Base-by-base conservation (phyloP, 129 eudicot genomes). In the Chrysanthemum lavandulifolium region DNA sequence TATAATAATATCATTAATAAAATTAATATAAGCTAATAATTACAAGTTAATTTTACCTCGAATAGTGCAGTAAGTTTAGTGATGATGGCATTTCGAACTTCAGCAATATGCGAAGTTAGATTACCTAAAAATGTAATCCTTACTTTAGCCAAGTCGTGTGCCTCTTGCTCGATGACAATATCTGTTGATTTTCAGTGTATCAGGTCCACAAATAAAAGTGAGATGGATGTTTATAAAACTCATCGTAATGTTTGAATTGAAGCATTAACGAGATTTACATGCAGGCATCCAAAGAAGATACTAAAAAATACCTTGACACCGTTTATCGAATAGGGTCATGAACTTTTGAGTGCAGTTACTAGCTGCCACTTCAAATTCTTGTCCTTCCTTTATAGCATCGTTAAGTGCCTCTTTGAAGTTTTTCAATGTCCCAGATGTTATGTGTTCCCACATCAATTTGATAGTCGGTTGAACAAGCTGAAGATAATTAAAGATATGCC, bases 401-500 rank as follows among this genome's bases (percentile, higher is more conserved):
- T 76, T 84, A 76, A 91, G 80, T 77, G 92, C 88, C 21, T 74
- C 80, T 80, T 84, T 88, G 40, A 88, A 91, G 45, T 81, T 86
- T 18, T 86, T 84, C 19, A 88, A 76, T 40, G 90, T 79, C 75
- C 81, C 86, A 51, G 91, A 80, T 67, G 88, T 84, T 25, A 91
- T 72, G 76, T 88, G 97, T 55, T 91, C 92, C 85, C 88, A 59
- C 82, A 81, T 81, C 8, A 75, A 82, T 10, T 82, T 90, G 83
- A 86, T 79, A 62, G 90, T 79, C 18, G 96, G 87, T 82, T 86
- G 88, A 68, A 86, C 91, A 79, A 82, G 91, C 96, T 86, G 76
- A 59, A 76, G 65, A 48, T 61, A 63, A 53, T 54, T 27, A 76
- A 19, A 74, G 51, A 31, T 10, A 31, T 36, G 31, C 65, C 3